These are phyloP conservation scores for Aspergillus jensenii DNA, from an alignment of 2,329 filamentous ascomycete genomes.

Conservation along the genomic window DNA sequence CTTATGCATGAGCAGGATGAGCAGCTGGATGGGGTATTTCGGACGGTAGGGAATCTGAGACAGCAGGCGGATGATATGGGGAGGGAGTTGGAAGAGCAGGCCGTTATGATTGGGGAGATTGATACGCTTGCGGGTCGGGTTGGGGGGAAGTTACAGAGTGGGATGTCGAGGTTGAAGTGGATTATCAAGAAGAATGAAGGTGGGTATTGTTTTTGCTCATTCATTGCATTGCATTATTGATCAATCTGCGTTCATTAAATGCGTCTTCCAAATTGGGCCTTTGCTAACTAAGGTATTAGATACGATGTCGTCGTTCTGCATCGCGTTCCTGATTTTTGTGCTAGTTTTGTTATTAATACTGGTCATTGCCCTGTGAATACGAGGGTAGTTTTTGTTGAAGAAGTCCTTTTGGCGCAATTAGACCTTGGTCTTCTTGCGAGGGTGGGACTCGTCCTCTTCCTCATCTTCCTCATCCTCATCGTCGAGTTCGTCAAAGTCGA, in stretches of 20 bases:
- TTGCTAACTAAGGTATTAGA: slow-evolving; percentile 47
- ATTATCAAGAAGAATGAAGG: slow-evolving; percentile 92
- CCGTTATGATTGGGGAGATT: slow-evolving; percentile 80
- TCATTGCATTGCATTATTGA: slow-evolving; percentile 2
- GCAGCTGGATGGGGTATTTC: slow-evolving; percentile 87
- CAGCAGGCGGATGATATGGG: slow-evolving; percentile 96
- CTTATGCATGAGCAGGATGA: slow-evolving; percentile 95
- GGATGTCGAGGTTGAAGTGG: slow-evolving; percentile 80
- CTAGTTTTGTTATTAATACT: slow-evolving; percentile 83
- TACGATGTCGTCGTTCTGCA: slow-evolving; percentile 82
- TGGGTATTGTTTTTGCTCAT: slow-evolving; percentile 42
- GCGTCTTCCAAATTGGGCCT: not conserved
- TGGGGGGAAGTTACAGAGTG: slow-evolving; percentile 77
- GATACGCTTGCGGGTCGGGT: slow-evolving; percentile 85
- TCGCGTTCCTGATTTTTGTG: slow-evolving; percentile 82
- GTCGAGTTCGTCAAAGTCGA: slow-evolving; percentile 64
- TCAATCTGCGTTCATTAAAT: not conserved
- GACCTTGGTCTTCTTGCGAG: slow-evolving; percentile 43
- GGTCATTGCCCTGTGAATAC: slow-evolving; percentile 56
- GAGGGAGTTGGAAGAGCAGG: slow-evolving; percentile 91
- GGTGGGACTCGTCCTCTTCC: slow-evolving; percentile 52
- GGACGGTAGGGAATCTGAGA: slow-evolving; percentile 86
- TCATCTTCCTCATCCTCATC: slow-evolving; percentile 50
- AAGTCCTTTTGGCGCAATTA: slow-evolving; percentile 19
- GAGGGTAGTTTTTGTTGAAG: slow-evolving; percentile 3